Conservation (phyloP, 352 stramenopile genomes). For the Pythium rhizo-oryzae region DNA sequence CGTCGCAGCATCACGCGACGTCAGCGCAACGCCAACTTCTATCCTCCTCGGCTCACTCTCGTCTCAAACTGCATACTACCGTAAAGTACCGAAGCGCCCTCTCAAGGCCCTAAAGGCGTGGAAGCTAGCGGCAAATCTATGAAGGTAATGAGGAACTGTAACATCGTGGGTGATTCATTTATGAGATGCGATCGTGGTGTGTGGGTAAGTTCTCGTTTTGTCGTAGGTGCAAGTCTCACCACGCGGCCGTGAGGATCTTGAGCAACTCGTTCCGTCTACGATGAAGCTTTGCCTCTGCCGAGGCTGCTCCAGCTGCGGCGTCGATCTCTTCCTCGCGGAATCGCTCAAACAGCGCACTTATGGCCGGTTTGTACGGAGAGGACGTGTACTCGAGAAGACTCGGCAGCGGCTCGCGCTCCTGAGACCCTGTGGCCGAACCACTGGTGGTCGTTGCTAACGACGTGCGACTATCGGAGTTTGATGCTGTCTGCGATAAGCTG, state of each 20-base stretch:
- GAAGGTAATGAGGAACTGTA: constrained; percentile 16
- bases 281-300: constrained; percentile 20
- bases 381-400: not conserved
- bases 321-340: constrained; percentile 13
- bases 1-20: constrained; percentile 8
- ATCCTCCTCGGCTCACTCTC: constrained; percentile 30
- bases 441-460: constrained; percentile 8
- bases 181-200: not conserved
- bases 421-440: too few species aligned
- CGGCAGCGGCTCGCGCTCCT: not conserved
- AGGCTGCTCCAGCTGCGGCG: not conserved
- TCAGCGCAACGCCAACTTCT: constrained; percentile 24
- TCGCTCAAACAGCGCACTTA: constrained; percentile 10
- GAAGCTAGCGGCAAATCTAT: constrained; percentile 33
- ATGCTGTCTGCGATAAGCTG: constrained; percentile 3
- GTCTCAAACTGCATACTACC: constrained; percentile 45
- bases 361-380: constrained; percentile 18
- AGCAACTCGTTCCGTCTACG: constrained; percentile 35
- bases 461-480: constrained; percentile 15
- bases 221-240: constrained; percentile 18
- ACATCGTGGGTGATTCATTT: not conserved
- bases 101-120: constrained; percentile 78
- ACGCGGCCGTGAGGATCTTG: constrained; percentile 40
- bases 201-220: not conserved
- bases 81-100: constrained; percentile 66